Evolutionary conservation across 331 rosid species (phyloP).

Genomic region (Acacia concinna): DNA sequence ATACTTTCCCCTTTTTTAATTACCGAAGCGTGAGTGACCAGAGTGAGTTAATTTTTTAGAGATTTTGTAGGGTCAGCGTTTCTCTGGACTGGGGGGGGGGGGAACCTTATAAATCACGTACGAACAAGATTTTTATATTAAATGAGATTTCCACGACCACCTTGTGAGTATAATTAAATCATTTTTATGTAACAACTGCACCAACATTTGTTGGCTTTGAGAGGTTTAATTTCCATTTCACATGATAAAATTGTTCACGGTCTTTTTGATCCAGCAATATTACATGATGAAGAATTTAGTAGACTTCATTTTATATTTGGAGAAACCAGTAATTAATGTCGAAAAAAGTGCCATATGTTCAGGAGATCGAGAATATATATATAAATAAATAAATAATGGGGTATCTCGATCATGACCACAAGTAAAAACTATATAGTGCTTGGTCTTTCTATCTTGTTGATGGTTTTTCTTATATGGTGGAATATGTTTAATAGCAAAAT

Average conservation of each 20-base stretch:
- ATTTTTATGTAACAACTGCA: no score
- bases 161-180: background rate
- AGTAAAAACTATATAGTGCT: background rate
- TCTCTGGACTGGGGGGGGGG: no score
- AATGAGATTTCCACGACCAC: background rate
- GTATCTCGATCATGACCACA: background rate
- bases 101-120: no score
- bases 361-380: background rate
- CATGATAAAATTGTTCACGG: no score
- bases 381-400: background rate
- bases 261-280: background rate
- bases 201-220: background rate
- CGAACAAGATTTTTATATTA: no score
- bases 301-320: background rate
- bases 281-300: background rate
- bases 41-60: no score
- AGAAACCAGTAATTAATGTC: background rate
- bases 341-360: constrained; percentile 10
- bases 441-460: background rate
- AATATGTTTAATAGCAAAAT: background rate
- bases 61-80: no score
- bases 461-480: background rate
- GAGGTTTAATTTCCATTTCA: background rate
- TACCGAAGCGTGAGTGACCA: background rate
- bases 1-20: background rate